Evolutionary conservation across 2,329 filamentous ascomycete species (phyloP).

Genomic region (Trichoderma sp.): DNA sequence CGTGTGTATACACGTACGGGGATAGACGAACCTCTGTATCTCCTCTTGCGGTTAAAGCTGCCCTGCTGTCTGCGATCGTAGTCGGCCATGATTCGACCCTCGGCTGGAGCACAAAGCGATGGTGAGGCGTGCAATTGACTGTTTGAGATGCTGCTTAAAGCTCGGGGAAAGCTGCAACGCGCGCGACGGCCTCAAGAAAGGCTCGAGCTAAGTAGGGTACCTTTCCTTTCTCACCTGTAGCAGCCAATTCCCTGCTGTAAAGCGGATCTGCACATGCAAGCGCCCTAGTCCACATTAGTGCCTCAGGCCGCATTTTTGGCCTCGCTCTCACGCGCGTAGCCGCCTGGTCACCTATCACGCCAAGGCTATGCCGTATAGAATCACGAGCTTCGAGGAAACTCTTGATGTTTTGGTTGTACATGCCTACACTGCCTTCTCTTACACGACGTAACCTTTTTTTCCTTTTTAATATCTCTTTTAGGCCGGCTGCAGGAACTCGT

Average conservation of each 20-base stretch:
- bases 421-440: neutral
- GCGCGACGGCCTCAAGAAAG: conserved; percentile 21
- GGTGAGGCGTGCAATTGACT: conserved; percentile 12
- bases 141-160: conserved; percentile 23
- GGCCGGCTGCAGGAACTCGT: conserved; percentile 12
- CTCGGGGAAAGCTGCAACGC: conserved; percentile 29
- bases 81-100: conserved; percentile 53
- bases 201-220: neutral
- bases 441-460: neutral
- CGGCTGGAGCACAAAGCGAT: neutral
- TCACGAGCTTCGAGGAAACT: neutral
- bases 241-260: conserved; percentile 5
- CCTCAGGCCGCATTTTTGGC: conserved; percentile 22
- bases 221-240: neutral
- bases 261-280: conserved; percentile 17
- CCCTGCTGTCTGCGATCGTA: conserved; percentile 59
- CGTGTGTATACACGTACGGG: conserved; percentile 6
- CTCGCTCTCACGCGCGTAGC: neutral
- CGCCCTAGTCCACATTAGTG: neutral
- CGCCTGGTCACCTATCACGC: neutral
- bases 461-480: neutral
- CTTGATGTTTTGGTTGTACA: neutral
- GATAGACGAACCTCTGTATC: conserved; percentile 71
- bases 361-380: neutral
- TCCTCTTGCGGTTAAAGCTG: conserved; percentile 70